phyloP scores from a whole-genome alignment of 768 basidiomycete species.

The Hydnomerulius pinastri region DNA sequence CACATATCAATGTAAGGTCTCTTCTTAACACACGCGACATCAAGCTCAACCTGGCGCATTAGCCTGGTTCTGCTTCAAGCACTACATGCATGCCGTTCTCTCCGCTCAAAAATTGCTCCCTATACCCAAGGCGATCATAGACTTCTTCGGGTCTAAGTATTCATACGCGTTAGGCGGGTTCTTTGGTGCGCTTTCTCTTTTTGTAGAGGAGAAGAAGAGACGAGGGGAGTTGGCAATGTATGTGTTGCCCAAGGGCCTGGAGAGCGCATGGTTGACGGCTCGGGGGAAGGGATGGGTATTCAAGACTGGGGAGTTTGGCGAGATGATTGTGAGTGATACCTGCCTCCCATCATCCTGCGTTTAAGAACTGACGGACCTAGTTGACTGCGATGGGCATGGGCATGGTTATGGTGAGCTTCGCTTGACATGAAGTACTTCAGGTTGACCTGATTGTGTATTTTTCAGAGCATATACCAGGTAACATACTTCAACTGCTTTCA shows the following conservation, averaged over 20 bases:
- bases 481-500: conserved; percentile 1
- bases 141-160: conserved; percentile 63
- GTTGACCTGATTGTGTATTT: too few species aligned
- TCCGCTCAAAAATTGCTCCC: conserved; percentile 36
- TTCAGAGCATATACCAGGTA: conserved; percentile 77
- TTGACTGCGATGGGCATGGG: conserved; percentile 80
- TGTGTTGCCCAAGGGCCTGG: conserved; percentile 84
- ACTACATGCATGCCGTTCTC: conserved; percentile 55
- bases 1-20: conserved; percentile 73
- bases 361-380: conserved; percentile 28
- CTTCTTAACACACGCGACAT: not conserved
- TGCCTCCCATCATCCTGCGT: not conserved
- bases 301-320: conserved; percentile 68
- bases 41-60: not conserved
- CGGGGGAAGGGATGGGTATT: conserved; percentile 76
- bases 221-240: conserved; percentile 93
- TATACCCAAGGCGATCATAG: conserved; percentile 49
- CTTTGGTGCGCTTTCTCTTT: conserved; percentile 71
- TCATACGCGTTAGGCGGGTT: conserved; percentile 79
- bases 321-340: conserved; percentile 52
- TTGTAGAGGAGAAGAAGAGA: conserved; percentile 87
- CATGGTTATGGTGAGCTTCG: conserved; percentile 78
- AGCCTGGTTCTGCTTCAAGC: conserved; percentile 71
- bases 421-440: not conserved
- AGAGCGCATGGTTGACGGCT: conserved; percentile 86